Evolutionary conservation across 2,329 filamentous ascomycete genomes (phyloP).

Genomic region (Claviceps humidiphila): DNA sequence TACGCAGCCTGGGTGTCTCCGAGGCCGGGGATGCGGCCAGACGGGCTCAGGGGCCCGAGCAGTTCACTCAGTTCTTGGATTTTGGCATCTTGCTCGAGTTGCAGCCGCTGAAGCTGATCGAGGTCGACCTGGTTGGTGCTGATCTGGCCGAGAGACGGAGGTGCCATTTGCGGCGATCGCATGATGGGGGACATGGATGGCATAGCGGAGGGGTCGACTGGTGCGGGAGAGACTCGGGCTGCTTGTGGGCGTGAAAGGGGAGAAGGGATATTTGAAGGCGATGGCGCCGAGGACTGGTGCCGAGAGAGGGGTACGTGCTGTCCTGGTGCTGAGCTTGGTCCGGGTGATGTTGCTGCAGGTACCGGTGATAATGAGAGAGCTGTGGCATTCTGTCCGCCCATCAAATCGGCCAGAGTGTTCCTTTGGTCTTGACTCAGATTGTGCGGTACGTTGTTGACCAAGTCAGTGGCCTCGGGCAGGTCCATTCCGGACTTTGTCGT

Average conservation of each 20-base stretch:
- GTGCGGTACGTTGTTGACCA: conserved; percentile 42
- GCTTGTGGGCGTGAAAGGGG: conserved; percentile 1
- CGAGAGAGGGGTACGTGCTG: conserved; percentile 6
- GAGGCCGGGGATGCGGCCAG: conserved; percentile 63
- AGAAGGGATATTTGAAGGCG: conserved; percentile 13
- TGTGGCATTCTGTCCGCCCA: conserved; percentile 30
- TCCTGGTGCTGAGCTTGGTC: conserved; percentile 7
- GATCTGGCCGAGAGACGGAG: conserved; percentile 45
- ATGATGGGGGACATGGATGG: conserved; percentile 38
- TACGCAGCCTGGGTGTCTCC: conserved; percentile 25
- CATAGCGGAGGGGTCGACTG: conserved; percentile 13
- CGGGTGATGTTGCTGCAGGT: conserved; percentile 7
- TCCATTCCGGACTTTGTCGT: conserved; percentile 34
- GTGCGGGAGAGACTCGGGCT: conserved; percentile 13
- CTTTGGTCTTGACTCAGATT: conserved; percentile 44
- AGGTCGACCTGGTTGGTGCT: conserved; percentile 61
- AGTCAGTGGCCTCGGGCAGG: conserved; percentile 34
- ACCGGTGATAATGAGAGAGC: conserved; percentile 8
- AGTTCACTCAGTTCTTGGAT: conserved; percentile 63
- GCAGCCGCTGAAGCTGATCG: conserved; percentile 64
- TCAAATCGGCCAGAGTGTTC: conserved; percentile 44
- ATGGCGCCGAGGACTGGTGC: conserved; percentile 10
- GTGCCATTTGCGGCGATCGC: conserved; percentile 16
- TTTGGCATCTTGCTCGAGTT: conserved; percentile 63
- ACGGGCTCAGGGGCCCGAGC: conserved; percentile 68